These are phyloP conservation scores for Kwoniella sp. DNA, from an alignment of 768 basidiomycete genomes.

Conservation along the genomic window DNA sequence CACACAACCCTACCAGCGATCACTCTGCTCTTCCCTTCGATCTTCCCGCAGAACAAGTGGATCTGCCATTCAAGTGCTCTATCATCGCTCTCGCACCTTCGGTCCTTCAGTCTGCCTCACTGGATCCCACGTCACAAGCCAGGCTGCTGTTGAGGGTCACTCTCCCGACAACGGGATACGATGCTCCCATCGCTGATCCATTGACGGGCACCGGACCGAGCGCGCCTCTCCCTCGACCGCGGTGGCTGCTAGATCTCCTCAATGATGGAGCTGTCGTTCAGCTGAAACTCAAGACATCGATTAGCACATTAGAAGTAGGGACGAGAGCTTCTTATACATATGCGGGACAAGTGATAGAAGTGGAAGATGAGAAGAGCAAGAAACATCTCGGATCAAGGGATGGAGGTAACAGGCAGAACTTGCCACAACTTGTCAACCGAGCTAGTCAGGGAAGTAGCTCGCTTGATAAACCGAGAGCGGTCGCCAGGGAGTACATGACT, in stretches of 20 bases:
- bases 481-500: slow-evolving; percentile 30
- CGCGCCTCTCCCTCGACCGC: slow-evolving; percentile 58
- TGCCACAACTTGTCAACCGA: slow-evolving; percentile 34
- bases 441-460: slow-evolving; percentile 8
- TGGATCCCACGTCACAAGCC: slow-evolving; percentile 61
- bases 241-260: slow-evolving; percentile 71
- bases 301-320: slow-evolving; percentile 2
- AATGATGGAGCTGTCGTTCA: slow-evolving; percentile 63
- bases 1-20: slow-evolving; percentile 59
- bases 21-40: slow-evolving; percentile 30
- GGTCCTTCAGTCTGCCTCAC: slow-evolving; percentile 65
- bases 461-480: slow-evolving; percentile 37
- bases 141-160: slow-evolving; percentile 77
- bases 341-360: slow-evolving; percentile 23
- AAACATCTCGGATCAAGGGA: slow-evolving; percentile 16
- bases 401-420: slow-evolving; percentile 17
- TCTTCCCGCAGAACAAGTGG: slow-evolving; percentile 21
- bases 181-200: slow-evolving; percentile 76
- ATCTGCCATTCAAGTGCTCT: slow-evolving; percentile 58
- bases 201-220: slow-evolving; percentile 64
- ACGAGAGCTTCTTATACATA: slow-evolving; percentile 24
- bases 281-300: slow-evolving; percentile 57
- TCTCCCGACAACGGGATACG: slow-evolving; percentile 78
- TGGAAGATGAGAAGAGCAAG: slow-evolving; percentile 58
- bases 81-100: slow-evolving; percentile 80